Evolutionary conservation across 345 rosid genomes (phyloP), one percentile per base, ranked within the genome.

Genomic region (Euclidium syriacum): DNA sequence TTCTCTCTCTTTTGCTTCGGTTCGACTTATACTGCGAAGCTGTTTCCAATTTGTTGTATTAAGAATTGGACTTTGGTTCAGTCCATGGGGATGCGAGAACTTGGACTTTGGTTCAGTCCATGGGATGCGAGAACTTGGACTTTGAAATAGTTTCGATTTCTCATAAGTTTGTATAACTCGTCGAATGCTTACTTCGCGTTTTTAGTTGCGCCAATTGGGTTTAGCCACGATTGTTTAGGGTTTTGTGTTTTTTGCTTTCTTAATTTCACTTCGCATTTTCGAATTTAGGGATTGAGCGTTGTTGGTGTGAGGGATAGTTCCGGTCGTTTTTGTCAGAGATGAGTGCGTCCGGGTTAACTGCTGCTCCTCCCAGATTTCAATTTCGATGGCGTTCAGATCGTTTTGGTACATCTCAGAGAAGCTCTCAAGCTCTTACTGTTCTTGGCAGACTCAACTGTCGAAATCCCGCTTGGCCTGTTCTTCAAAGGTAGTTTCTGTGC

Each of bases 311-410:
- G 23, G 50, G 15, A 61, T 42, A 69, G 41, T 35, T 43, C 39
- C 38, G 16, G 32, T 23, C 58, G 0, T 17, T 62, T 32, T 23
- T 15, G 16, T 25, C 54, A 48, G 78, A 67, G 72, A 89, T 89
- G 95, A 65, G 71, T 58, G 74, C 83, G 10, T 80, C 85, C 24
- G 95, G 96, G 34, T 70, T 89, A 32, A 73, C 73, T 6, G 69
- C 67, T 70, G 72, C 76, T 80, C 85, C 88, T 7, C 73, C 87
- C 46, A 71, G 78, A 65, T 80, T 80, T 49, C 80, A 68, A 70
- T 71, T 79, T 47, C 62, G 51, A 52, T 20, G 76, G 52, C 82
- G 85, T 48, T 65, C 59, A 19, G 53, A 39, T 62, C 50, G 76
- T 27, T 59, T 53, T 6, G 65, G 64, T 30, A 59, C 74, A 27